A percentile compares a stretch with the other conserved stretches of the same genome.
These are phyloP conservation scores for Phytophthora pinifolia DNA, from an alignment of 352 stramenopile genomes.

Conservation along the genomic window DNA sequence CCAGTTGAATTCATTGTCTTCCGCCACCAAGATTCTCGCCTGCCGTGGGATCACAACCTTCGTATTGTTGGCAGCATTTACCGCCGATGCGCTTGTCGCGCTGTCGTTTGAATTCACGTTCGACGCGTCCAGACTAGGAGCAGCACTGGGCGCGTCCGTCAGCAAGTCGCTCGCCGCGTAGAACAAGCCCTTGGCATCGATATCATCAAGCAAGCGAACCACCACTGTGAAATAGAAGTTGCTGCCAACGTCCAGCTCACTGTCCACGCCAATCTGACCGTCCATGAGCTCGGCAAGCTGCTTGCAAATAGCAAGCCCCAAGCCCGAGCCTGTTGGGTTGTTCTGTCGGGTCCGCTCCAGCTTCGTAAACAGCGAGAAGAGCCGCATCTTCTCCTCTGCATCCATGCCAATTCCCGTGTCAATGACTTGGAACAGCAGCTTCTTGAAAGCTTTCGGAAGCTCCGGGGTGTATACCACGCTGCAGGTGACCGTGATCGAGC, in stretches of 20 bases:
- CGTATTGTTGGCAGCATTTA: slow-evolving; percentile 30
- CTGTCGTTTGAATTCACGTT: slow-evolving; percentile 54
- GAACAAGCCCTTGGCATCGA: slow-evolving; percentile 40
- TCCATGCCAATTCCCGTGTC: slow-evolving; percentile 85
- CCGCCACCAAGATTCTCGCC: slow-evolving; percentile 65
- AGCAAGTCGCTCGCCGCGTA: slow-evolving; percentile 59
- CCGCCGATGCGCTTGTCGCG: slow-evolving; percentile 30
- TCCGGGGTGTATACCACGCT: slow-evolving; percentile 68
- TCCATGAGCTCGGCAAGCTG: slow-evolving; percentile 89
- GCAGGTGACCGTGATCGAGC: slow-evolving; percentile 79
- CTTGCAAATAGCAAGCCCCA: slow-evolving; percentile 88
- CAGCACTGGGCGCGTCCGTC: slow-evolving; percentile 21
- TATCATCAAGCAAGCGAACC: slow-evolving; percentile 60
- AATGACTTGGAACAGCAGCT: slow-evolving; percentile 84
- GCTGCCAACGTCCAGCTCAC: slow-evolving; percentile 68
- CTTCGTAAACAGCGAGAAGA: slow-evolving; percentile 87
- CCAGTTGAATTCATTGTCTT: slow-evolving; percentile 85
- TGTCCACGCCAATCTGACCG: slow-evolving; percentile 85
- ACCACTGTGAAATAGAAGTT: slow-evolving; percentile 88
- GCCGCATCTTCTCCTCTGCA: slow-evolving; percentile 70
- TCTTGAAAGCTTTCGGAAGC: slow-evolving; percentile 62
- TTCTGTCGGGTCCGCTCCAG: slow-evolving; percentile 79
- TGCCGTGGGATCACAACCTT: slow-evolving; percentile 48
- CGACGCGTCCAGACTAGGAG: slow-evolving; percentile 19
- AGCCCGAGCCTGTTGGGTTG: slow-evolving; percentile 84